These are phyloP conservation scores for Tetraselmis chui DNA, from an alignment of 139 green algal species.

Conservation along the genomic window DNA sequence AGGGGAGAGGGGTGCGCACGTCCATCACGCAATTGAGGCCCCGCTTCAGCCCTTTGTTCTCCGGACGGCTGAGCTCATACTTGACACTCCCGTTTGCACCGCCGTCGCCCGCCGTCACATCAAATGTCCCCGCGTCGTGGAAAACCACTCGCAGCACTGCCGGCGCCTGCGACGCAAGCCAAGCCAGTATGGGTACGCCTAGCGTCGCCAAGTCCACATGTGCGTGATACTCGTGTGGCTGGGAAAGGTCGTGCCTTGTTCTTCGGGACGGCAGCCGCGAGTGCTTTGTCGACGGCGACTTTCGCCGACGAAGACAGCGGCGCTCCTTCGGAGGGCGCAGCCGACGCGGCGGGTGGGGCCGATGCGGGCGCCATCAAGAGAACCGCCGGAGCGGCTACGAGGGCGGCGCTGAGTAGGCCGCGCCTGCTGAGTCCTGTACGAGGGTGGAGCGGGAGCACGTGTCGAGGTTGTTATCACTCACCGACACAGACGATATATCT, in stretches of 20 bases:
- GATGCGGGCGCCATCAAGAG: neutral
- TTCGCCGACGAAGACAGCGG: neutral
- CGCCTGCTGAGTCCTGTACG: neutral
- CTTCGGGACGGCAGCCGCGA: neutral
- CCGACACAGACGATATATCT: too few relatives aligned
- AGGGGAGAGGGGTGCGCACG: constrained; percentile 6
- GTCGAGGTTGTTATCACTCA: too few relatives aligned
- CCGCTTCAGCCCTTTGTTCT: constrained; percentile 81
- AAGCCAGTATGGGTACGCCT: too few relatives aligned
- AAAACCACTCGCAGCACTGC: constrained; percentile 77
- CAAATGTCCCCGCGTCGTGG: constrained; percentile 78
- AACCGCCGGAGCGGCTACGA: neutral
- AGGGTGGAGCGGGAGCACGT: neutral
- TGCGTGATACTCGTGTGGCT: too few relatives aligned
- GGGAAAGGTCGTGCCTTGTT: too few relatives aligned
- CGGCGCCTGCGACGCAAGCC: constrained; percentile 53
- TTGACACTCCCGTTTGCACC: constrained; percentile 76
- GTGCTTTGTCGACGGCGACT: neutral
- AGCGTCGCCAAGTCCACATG: too few relatives aligned
- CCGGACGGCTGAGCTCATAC: constrained; percentile 76
- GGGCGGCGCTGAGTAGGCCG: neutral
- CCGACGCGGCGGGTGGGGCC: too few relatives aligned
- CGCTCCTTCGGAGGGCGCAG: too few relatives aligned
- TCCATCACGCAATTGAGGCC: constrained; percentile 49
- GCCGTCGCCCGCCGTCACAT: constrained; percentile 32